A percentile compares a stretch with the other conserved stretches of the same genome.
phyloP scores from a whole-genome alignment of 345 rosid species.

The Dimocarpus longan region DNA sequence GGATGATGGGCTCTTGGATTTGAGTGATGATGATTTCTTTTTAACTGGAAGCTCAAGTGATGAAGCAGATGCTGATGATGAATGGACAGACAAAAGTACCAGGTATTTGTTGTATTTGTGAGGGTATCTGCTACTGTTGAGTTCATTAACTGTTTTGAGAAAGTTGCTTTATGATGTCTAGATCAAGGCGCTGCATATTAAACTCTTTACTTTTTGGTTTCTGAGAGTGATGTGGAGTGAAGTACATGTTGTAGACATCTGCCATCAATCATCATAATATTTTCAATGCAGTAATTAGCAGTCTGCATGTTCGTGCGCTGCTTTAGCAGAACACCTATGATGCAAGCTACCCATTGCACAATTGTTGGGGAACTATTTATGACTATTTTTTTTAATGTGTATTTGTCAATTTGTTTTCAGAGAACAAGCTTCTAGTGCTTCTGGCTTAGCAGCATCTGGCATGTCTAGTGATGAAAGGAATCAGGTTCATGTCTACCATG shows the following conservation, averaged over 20 bases:
- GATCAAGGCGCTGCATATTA: background rate
- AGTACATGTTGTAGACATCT: background rate
- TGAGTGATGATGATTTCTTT: constrained; percentile 97
- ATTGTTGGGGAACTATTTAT: background rate
- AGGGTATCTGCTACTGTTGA: background rate
- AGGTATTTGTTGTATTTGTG: constrained; percentile 47
- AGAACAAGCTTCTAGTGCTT: constrained; percentile 96
- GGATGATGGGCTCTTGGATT: constrained; percentile 92
- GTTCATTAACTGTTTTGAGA: background rate
- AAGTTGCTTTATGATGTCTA: background rate
- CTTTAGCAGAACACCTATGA: background rate
- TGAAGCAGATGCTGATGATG: constrained; percentile 99
- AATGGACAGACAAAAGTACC: constrained; percentile 93
- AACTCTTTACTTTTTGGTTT: background rate
- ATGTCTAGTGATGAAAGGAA: constrained; percentile 97
- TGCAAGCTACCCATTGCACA: constrained; percentile 8
- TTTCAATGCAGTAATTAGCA: constrained; percentile 1
- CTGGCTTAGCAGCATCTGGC: constrained; percentile 89
- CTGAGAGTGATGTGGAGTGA: background rate
- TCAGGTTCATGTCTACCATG: constrained; percentile 53
- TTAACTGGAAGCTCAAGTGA: constrained; percentile 89
- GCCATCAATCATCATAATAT: background rate
- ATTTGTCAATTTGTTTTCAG: constrained; percentile 37
- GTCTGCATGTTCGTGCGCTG: background rate
- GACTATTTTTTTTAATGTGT: constrained; percentile 2